Evolutionary conservation across 495 filamentous ascomycete species (phyloP), one percentile per base, ranked within the genome.

Genomic region (Talaromyces thailandensis): DNA sequence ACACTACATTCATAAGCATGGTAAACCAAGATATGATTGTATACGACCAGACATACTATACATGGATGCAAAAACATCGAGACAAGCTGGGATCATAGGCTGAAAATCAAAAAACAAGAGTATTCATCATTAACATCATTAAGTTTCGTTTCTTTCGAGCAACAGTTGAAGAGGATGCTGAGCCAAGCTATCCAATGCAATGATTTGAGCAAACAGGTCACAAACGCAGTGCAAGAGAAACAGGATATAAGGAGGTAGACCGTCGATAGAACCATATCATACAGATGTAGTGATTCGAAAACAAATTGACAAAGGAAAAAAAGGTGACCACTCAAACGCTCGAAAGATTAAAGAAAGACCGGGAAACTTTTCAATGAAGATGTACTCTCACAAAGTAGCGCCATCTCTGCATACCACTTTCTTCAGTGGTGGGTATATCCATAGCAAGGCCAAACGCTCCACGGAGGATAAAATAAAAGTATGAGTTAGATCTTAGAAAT

Each of bases 121-220:
- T 53, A 28, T 53, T 57, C 55, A 35, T 57, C 55, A 57, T 55
- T 55, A 29, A n/a, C 52, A 29, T 57, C 55, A 35, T 57, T 35
- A 55, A 57, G 55, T 57, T 57, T 57, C 55, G 55, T 57, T 52
- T 57, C 55, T 57, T 57, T 25, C 55, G 23, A 57, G 55, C 11
- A 9, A 52, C 4, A 26, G 14, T 55, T 23, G 23, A 25, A 55
- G 5, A 26, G 51, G 51, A 55, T n/a, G 21, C 14, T 32, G 24
- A 35, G 28, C 55, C 55, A 57, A 25, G 55, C 55, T 57, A 57
- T 57, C 55, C 26, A 57, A 57, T 57, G 55, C 55, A 32, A 57
- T 9, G 55, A 55, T 55, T 28, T 28, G 55, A 57, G 26, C 55
- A 57, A 25, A 21, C 50, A 53, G 12, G 12, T 53, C 25, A 53